Conservation (phyloP, 2,329 filamentous ascomycete genomes). For the Sclerotinia glacialis region DNA sequence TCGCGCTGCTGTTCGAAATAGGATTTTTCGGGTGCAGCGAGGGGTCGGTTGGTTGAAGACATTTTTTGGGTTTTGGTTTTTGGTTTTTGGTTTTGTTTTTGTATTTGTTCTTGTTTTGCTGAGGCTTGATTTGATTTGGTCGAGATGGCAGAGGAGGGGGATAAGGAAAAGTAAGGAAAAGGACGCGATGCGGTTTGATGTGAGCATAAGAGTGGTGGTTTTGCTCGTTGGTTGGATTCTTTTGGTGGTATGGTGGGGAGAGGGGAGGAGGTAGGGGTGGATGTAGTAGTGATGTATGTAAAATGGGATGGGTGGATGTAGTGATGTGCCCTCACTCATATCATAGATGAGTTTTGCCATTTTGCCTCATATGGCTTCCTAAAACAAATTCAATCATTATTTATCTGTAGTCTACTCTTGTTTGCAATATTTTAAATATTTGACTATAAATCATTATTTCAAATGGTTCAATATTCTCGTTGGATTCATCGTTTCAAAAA, state of each 20-base stretch:
- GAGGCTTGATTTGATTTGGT: too few relatives aligned
- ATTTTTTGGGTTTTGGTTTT: not conserved
- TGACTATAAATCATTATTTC: too few relatives aligned
- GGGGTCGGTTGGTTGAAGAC: constrained; percentile 8
- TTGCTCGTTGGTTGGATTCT: not conserved
- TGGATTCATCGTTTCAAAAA: too few relatives aligned
- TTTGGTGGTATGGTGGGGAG: not conserved
- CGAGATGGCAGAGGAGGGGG: not conserved
- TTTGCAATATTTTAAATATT: too few relatives aligned
- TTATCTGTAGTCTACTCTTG: not conserved
- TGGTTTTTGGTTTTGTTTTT: not conserved
- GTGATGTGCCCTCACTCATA: not conserved
- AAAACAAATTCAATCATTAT: not conserved
- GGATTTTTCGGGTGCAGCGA: constrained; percentile 47
- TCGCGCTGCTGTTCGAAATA: constrained; percentile 78
- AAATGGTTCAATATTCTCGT: too few relatives aligned
- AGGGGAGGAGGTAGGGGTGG: not conserved
- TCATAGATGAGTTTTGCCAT: too few relatives aligned
- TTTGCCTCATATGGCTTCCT: too few relatives aligned
- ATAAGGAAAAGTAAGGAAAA: too few relatives aligned
- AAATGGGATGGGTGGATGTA: not conserved
- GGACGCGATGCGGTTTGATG: not conserved
- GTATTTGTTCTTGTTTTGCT: too few relatives aligned
- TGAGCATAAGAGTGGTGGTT: not conserved
- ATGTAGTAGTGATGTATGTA: not conserved